Conservation (phyloP, 345 rosid species). For the Triadica sebifera region DNA sequence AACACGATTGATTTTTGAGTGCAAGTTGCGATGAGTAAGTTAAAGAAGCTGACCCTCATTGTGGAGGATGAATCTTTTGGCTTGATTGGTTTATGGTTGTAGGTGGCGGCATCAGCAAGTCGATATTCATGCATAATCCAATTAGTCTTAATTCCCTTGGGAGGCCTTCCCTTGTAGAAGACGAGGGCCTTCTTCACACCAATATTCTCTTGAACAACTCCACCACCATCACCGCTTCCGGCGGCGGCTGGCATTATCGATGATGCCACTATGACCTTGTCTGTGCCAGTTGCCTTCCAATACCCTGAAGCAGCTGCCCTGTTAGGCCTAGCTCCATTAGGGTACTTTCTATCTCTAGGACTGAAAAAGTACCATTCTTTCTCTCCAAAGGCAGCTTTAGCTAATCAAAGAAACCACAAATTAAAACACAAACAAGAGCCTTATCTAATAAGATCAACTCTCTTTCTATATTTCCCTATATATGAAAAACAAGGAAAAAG, state of each 20-base stretch:
- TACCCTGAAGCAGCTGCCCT: conserved; percentile 96
- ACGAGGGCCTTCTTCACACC: conserved; percentile 97
- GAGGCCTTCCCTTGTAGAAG: conserved; percentile 92
- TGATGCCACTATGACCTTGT: conserved; percentile 59
- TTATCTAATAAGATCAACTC: no score
- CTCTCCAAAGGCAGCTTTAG: conserved; percentile 76
- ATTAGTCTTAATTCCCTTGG: conserved; percentile 82
- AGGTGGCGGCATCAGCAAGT: conserved; percentile 42
- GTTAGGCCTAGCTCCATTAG: conserved; percentile 94
- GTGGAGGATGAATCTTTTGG: conserved; percentile 54
- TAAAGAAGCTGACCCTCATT: conserved; percentile 68
- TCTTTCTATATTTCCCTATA: no score
- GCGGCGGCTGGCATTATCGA: conserved; percentile 7
- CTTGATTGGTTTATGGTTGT: conserved; percentile 33
- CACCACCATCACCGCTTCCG: conserved; percentile 5
- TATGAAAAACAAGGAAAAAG: no score
- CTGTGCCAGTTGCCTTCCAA: conserved; percentile 98
- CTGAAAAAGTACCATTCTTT: conserved; percentile 99
- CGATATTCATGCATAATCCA: conserved; percentile 99
- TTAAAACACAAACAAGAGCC: not conserved
- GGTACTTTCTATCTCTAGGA: conserved; percentile 95
- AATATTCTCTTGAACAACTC: conserved; percentile 44
- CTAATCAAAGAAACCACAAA: conserved; percentile 32
- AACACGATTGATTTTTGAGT: not conserved
- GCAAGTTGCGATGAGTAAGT: not conserved